phyloP scores from a whole-genome alignment of 73 alveolate species.

The Tetrahymena elliotti region DNA sequence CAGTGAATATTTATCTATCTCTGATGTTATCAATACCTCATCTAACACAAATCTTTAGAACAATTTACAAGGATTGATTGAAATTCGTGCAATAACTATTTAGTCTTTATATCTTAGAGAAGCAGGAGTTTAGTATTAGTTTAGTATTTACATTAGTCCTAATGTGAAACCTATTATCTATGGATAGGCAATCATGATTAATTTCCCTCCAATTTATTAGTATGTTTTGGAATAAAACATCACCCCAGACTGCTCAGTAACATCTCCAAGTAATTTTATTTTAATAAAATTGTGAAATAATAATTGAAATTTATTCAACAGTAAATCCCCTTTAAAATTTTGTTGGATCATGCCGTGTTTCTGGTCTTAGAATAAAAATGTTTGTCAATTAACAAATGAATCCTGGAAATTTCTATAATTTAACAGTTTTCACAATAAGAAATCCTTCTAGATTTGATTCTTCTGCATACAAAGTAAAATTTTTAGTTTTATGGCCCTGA shows the following conservation, averaged over 20 bases:
- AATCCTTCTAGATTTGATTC: neutral
- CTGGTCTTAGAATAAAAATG: neutral
- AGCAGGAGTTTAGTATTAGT: neutral
- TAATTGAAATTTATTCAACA: neutral
- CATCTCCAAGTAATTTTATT: neutral
- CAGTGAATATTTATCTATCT: neutral
- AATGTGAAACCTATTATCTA: neutral
- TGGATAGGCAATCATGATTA: neutral
- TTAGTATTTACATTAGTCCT: neutral
- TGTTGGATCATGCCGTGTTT: neutral
- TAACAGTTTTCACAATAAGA: neutral
- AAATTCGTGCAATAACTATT: neutral
- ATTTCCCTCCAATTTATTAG: neutral
- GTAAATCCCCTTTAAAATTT: neutral
- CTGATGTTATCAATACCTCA: neutral
- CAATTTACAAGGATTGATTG: neutral
- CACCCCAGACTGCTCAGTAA: neutral
- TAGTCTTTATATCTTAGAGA: neutral
- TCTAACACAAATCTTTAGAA: neutral
- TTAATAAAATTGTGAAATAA: neutral
- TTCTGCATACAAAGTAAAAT: neutral
- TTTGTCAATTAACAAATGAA: neutral
- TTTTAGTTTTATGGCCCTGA: neutral
- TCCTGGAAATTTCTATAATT: neutral
- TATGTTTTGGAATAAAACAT: neutral